These are phyloP conservation scores for Cicer judaicum DNA, from an alignment of 306 rosid species.

Conservation along the genomic window DNA sequence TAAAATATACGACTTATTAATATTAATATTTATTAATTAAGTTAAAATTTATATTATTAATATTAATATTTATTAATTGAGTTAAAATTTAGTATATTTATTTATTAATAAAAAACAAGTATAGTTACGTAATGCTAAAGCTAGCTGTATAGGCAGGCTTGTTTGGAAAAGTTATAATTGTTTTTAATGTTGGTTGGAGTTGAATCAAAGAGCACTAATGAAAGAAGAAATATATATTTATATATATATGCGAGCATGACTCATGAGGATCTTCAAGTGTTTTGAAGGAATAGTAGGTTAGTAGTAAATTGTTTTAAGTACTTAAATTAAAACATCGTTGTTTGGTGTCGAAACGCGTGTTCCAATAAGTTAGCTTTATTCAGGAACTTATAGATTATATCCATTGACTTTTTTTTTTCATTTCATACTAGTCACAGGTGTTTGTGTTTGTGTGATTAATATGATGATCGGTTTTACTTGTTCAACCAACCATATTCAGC, in stretches of 20 bases:
- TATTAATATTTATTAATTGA: too few relatives aligned
- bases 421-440: too few relatives aligned
- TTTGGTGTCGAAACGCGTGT: not conserved
- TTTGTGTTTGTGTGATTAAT: too few relatives aligned
- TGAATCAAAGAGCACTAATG: not conserved
- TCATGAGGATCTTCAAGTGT: constrained; percentile 31
- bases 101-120: not conserved
- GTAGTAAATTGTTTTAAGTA: not conserved
- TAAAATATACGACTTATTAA: too few relatives aligned
- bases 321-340: constrained; percentile 10
- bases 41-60: too few relatives aligned
- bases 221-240: not conserved
- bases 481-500: too few relatives aligned
- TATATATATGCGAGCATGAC: constrained; percentile 24
- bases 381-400: too few relatives aligned
- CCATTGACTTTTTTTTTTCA: too few relatives aligned
- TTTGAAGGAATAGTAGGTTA: not conserved
- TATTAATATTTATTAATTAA: too few relatives aligned
- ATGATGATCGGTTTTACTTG: too few relatives aligned
- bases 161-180: not conserved
- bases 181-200: not conserved
- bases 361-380: not conserved
- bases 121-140: not conserved
- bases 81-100: too few relatives aligned
- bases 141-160: not conserved